Base-by-base conservation (phyloP, 148 eudicot species). In the Polygonum maritimum region DNA sequence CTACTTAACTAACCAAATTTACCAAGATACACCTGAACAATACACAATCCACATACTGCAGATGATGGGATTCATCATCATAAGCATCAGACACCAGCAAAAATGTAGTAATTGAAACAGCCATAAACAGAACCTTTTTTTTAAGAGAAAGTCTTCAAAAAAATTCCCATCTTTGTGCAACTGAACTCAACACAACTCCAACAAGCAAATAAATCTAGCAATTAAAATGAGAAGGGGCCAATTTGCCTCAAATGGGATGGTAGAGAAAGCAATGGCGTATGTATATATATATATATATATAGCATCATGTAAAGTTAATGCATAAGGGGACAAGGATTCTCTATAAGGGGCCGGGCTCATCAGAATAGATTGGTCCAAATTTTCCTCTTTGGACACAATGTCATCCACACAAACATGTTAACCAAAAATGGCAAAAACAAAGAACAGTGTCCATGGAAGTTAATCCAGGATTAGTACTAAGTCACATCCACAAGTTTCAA, bases 351-450 rank as follows among this genome's bases (percentile, higher is more conserved):
- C 21, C 6, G 71, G 31, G 31, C 31, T 26, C 31, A 44, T 44
- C 47, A 35, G 36, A 45, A 67, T 16, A 36, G 14, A 36, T 67
- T 67, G 71, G 44, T 35, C 45, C 71, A 35, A 67, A 67, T 44
- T 67, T 67, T 38, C 71, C 71, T 67, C 71, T 67, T 67, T 67
- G 2, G 19, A 67, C 10, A 36, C 71, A 67, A 67, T 35, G 44
- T 14, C 41, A 35, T 38, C 71, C 71, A 35, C 45, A 38, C 45
- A 36, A 1, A 67, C 70, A 65, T 58, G 65, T 35, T 14, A 36
- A 36, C 71, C 10, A 16, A 67, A 67, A 67, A 67, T 67, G 71
- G 71, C 71, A 67, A 67, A 67, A 67, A 67, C 71, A 67, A 67
- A 67, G 44, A 38, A 16, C 21, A 67, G 71, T 19, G 36, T 14